Evolutionary conservation across 139 green algal genomes (phyloP).

Genomic region (Coelastrella sp.): DNA sequence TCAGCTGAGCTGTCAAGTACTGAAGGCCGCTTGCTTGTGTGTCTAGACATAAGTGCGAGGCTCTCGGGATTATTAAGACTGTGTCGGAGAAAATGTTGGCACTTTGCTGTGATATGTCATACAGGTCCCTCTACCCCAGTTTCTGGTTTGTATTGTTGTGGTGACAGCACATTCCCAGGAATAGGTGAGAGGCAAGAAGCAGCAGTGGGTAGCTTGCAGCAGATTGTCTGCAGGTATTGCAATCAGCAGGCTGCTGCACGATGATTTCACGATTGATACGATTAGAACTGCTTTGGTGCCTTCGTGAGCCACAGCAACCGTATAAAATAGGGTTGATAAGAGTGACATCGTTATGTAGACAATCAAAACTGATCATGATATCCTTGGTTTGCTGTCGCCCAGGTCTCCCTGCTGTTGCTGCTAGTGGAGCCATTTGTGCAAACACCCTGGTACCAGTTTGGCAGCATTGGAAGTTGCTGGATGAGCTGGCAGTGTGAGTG

Average conservation of each 20-base stretch:
- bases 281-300: too few relatives aligned
- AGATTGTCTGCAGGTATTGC: neutral
- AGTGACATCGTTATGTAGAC: too few relatives aligned
- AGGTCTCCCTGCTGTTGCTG: conserved; percentile 83
- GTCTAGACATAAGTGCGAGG: too few relatives aligned
- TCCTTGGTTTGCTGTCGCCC: neutral
- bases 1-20: too few relatives aligned
- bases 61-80: neutral
- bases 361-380: too few relatives aligned
- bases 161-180: conserved; percentile 83
- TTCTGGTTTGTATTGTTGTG: conserved; percentile 73
- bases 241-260: too few relatives aligned
- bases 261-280: too few relatives aligned
- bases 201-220: neutral
- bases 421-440: conserved; percentile 74
- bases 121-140: conserved; percentile 68
- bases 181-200: conserved; percentile 56
- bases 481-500: conserved; percentile 66
- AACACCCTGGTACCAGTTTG: conserved; percentile 80
- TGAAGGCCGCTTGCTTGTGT: too few relatives aligned
- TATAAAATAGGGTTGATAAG: too few relatives aligned
- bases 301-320: too few relatives aligned
- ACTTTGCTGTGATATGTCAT: too few relatives aligned
- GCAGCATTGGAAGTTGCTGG: conserved; percentile 76
- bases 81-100: too few relatives aligned